Conservation (phyloP, 140 eudicot genomes). For the Anethum foeniculum region DNA sequence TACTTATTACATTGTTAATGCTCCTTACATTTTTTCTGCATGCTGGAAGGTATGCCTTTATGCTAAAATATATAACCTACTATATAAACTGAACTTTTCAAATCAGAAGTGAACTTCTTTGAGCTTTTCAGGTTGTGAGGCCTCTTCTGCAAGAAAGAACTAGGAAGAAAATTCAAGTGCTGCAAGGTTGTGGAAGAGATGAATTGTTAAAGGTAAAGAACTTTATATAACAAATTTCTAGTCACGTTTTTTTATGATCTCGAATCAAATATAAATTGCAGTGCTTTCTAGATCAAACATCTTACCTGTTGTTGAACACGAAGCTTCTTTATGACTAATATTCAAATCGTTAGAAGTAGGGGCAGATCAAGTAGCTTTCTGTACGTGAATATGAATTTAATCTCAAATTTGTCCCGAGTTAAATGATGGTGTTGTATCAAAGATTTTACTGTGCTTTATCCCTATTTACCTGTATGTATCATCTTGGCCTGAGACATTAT, state of each 20-base stretch:
- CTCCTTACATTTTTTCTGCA: constrained; percentile 94
- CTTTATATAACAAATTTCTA: not conserved
- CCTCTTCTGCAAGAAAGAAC: constrained; percentile 97
- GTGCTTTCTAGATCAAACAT: not conserved
- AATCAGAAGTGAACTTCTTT: not conserved
- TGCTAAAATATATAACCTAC: constrained; percentile 9
- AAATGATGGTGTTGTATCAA: not conserved
- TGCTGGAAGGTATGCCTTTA: constrained; percentile 81
- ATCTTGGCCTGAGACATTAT: constrained; percentile 3
- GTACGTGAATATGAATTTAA: not conserved
- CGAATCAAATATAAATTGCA: not conserved
- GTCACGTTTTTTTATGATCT: not conserved
- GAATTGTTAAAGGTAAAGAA: constrained; percentile 69
- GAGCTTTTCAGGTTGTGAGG: constrained; percentile 68
- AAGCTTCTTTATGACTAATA: not conserved
- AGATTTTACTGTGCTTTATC: not conserved
- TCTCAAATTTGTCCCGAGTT: not conserved
- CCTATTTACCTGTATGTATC: not conserved
- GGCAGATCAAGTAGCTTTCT: not conserved
- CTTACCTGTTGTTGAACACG: not conserved
- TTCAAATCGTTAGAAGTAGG: not conserved
- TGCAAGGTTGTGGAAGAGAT: constrained; percentile 78
- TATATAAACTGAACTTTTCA: not conserved
- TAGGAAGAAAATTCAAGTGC: constrained; percentile 86
- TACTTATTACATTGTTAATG: constrained; percentile 86